Percentiles rank a stretch among this genome's conserved stretches.
These are phyloP conservation scores for Fistulina hepatica DNA, from an alignment of 1,284 basidiomycete species.

Conservation along the genomic window DNA sequence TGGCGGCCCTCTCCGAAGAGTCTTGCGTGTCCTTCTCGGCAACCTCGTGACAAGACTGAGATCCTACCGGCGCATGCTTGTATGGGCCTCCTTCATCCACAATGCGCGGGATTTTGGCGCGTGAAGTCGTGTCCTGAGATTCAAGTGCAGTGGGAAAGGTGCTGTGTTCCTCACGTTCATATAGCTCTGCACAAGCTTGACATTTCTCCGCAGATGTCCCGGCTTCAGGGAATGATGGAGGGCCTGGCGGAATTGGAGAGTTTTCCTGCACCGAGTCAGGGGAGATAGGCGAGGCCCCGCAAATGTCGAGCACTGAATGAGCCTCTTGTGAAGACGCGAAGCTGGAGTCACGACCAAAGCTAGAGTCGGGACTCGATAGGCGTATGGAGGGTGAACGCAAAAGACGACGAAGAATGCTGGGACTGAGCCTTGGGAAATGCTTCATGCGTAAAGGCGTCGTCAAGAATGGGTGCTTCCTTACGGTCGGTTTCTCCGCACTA, in stretches of 20 bases:
- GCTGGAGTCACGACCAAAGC: slow-evolving; percentile 8
- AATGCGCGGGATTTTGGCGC: too few species aligned
- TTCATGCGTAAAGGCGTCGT: slow-evolving; percentile 22
- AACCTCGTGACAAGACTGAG: too few species aligned
- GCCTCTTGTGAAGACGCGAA: slow-evolving; percentile 4
- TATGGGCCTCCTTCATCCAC: too few species aligned
- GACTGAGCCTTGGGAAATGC: slow-evolving; percentile 22
- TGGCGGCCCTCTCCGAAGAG: too few species aligned
- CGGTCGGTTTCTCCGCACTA: too few species aligned
- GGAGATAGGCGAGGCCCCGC: neutral
- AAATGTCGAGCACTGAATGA: neutral
- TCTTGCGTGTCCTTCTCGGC: too few species aligned
- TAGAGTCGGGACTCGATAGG: too few species aligned
- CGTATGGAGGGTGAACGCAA: slow-evolving; percentile 20
- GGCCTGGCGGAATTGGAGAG: neutral
- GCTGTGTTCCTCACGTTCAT: slow-evolving; percentile 3
- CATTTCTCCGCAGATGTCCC: neutral
- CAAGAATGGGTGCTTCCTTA: slow-evolving; percentile 21
- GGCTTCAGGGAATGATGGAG: neutral
- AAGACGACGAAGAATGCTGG: slow-evolving; percentile 18
- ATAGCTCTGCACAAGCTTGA: neutral
- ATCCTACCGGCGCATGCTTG: too few species aligned
- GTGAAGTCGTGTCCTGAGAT: too few species aligned
- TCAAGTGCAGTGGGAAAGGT: too few species aligned
- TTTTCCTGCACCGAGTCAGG: neutral